phyloP scores from a whole-genome alignment of 2,329 filamentous ascomycete species.

The Aspergillus tanneri region DNA sequence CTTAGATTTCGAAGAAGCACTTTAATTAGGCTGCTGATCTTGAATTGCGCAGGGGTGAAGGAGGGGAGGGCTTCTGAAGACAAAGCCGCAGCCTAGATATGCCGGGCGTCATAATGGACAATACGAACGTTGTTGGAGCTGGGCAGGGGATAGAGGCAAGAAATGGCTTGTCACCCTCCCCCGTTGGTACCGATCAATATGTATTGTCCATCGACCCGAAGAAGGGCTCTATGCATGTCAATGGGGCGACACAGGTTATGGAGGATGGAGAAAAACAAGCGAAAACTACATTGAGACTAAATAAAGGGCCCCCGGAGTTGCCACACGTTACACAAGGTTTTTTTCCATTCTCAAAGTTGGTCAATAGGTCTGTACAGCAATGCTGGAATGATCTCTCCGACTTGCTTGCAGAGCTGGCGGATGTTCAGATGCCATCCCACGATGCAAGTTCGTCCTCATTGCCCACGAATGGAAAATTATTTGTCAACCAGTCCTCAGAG shows the following conservation, averaged over 20 bases:
- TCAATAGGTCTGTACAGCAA: constrained; percentile 77
- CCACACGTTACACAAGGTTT: constrained; percentile 73
- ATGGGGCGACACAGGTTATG: constrained; percentile 26
- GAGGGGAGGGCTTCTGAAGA: constrained; percentile 28
- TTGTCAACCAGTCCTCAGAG: constrained; percentile 47
- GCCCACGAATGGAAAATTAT: constrained; percentile 28
- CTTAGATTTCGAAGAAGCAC: constrained; percentile 18
- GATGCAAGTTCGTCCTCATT: constrained; percentile 19
- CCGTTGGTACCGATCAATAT: constrained; percentile 17
- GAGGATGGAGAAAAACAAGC: constrained; percentile 11
- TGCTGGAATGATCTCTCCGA: constrained; percentile 76
- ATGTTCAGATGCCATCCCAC: constrained; percentile 61
- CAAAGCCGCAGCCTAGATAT: constrained; percentile 33
- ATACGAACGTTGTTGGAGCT: constrained; percentile 31
- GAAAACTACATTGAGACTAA: constrained; percentile 6
- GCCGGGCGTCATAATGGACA: constrained; percentile 46
- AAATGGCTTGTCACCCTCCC: constrained; percentile 24
- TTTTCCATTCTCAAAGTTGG: constrained; percentile 70
- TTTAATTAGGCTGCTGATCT: constrained; percentile 22
- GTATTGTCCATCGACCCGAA: constrained; percentile 16
- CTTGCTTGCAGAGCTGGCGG: constrained; percentile 67
- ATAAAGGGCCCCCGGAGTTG: constrained; percentile 49
- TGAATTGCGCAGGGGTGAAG: constrained; percentile 30
- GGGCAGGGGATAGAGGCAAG: constrained; percentile 25
- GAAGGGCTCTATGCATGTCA: constrained; percentile 28